Evolutionary conservation across 2,329 filamentous ascomycete genomes (phyloP).

Genomic region (Epichloe amarillans): DNA sequence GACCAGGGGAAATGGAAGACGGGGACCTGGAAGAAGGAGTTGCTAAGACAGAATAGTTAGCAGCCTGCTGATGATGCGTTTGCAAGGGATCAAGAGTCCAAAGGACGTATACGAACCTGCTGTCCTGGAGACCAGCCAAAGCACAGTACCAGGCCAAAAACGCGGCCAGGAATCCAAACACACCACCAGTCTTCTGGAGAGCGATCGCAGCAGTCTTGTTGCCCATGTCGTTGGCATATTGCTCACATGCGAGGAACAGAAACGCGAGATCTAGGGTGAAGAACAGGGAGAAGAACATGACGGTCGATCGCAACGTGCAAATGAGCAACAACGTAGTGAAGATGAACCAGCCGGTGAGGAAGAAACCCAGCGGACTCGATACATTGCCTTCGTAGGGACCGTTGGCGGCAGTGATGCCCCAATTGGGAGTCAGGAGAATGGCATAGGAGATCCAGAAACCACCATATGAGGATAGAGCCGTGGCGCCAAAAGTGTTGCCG

Average conservation of each 20-base stretch:
- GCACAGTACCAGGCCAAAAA: slow-evolving; percentile 85
- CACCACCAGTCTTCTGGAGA: slow-evolving; percentile 58
- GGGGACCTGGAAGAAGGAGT: slow-evolving; percentile 80
- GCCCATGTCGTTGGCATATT: slow-evolving; percentile 42
- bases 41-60: slow-evolving; percentile 32
- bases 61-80: neutral
- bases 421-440: slow-evolving; percentile 57
- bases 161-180: slow-evolving; percentile 68
- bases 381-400: slow-evolving; percentile 33
- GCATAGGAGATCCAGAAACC: slow-evolving; percentile 73
- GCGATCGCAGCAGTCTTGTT: slow-evolving; percentile 28
- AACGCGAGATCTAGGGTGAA: slow-evolving; percentile 65
- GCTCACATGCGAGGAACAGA: slow-evolving; percentile 54
- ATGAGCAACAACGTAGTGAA: slow-evolving; percentile 65
- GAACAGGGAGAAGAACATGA: slow-evolving; percentile 69
- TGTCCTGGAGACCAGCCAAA: slow-evolving; percentile 66
- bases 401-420: slow-evolving; percentile 38
- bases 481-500: slow-evolving; percentile 80
- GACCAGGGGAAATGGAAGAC: slow-evolving; percentile 95
- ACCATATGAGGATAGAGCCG: slow-evolving; percentile 67
- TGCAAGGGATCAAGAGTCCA: too few relatives aligned
- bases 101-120: slow-evolving; percentile 32
- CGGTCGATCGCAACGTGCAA: slow-evolving; percentile 62
- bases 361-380: slow-evolving; percentile 55
- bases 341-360: slow-evolving; percentile 71